These are phyloP conservation scores for Fonsecaea nubica DNA, from an alignment of 2,329 filamentous ascomycete genomes.

Conservation along the genomic window DNA sequence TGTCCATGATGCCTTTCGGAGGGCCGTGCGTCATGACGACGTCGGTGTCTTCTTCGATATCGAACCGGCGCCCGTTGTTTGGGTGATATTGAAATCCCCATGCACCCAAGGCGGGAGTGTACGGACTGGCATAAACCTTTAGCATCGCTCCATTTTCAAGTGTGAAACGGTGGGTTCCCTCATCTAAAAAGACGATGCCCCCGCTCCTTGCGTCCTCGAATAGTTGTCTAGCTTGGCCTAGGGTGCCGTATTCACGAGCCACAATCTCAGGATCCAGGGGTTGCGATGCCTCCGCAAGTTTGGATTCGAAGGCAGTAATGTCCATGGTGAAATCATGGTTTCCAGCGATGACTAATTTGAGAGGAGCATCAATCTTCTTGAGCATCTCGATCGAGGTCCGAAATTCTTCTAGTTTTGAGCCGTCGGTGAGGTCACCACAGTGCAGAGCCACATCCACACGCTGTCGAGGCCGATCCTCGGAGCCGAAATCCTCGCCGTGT, in stretches of 20 bases:
- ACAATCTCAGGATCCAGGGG: slow-evolving; percentile 43
- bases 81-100: slow-evolving; percentile 61
- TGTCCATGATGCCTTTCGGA: slow-evolving; percentile 60
- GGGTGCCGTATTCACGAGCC: slow-evolving; percentile 49
- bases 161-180: slow-evolving; percentile 57
- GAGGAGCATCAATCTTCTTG: slow-evolving; percentile 51
- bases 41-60: slow-evolving; percentile 48
- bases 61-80: slow-evolving; percentile 48
- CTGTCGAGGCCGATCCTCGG: slow-evolving; percentile 37
- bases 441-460: slow-evolving; percentile 59
- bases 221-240: slow-evolving; percentile 49
- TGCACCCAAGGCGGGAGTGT: slow-evolving; percentile 55
- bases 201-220: slow-evolving; percentile 46
- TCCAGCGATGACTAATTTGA: slow-evolving; percentile 63
- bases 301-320: slow-evolving; percentile 46
- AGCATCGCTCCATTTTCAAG: slow-evolving; percentile 59
- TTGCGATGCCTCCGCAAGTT: slow-evolving; percentile 41
- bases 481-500: slow-evolving; percentile 1
- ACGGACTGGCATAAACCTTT: slow-evolving; percentile 61
- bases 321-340: slow-evolving; percentile 61
- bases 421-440: slow-evolving; percentile 60
- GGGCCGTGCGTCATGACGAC: slow-evolving; percentile 64
- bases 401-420: slow-evolving; percentile 52
- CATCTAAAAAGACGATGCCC: slow-evolving; percentile 58
- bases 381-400: slow-evolving; percentile 52